phyloP scores from a whole-genome alignment of 768 basidiomycete genomes.

The Panus rudis region DNA sequence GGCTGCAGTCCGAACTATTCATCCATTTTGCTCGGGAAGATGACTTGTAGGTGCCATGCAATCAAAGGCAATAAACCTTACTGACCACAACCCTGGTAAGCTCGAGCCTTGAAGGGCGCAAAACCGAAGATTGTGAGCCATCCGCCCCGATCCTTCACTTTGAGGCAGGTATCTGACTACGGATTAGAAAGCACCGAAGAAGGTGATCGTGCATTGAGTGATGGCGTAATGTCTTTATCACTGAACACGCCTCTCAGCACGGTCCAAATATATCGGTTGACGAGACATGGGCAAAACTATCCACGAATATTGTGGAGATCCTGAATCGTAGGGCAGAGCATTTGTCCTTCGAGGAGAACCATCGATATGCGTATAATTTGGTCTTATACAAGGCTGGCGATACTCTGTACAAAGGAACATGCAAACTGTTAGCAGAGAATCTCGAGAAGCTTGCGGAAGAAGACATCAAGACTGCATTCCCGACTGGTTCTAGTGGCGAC shows the following conservation, averaged over 20 bases:
- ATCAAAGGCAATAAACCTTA: no score
- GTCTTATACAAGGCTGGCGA: constrained; percentile 82
- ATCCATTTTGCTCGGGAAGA: no score
- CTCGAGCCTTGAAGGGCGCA: no score
- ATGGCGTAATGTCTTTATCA: background rate
- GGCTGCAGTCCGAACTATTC: no score
- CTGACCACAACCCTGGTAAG: no score
- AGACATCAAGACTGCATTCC: constrained; percentile 78
- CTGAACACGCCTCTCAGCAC: constrained; percentile 37
- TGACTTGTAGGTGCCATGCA: no score
- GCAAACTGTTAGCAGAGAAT: constrained; percentile 71
- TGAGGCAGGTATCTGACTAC: no score
- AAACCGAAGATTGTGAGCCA: constrained; percentile 39
- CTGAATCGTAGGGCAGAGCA: constrained; percentile 88
- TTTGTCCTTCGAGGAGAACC: constrained; percentile 89
- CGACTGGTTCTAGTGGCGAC: constrained; percentile 59
- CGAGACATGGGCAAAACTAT: constrained; percentile 76
- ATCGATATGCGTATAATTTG: constrained; percentile 92
- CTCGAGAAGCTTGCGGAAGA: constrained; percentile 71
- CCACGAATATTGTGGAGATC: constrained; percentile 87
- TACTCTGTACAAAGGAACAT: constrained; percentile 81
- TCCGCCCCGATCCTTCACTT: no score
- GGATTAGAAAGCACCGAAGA: constrained; percentile 38
- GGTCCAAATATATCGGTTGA: constrained; percentile 71
- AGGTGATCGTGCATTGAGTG: constrained; percentile 24